A percentile compares a stretch with the other conserved stretches of the same genome.
phyloP scores from a whole-genome alignment of 805 yeast genomes.

The Barnettozyma populi region DNA sequence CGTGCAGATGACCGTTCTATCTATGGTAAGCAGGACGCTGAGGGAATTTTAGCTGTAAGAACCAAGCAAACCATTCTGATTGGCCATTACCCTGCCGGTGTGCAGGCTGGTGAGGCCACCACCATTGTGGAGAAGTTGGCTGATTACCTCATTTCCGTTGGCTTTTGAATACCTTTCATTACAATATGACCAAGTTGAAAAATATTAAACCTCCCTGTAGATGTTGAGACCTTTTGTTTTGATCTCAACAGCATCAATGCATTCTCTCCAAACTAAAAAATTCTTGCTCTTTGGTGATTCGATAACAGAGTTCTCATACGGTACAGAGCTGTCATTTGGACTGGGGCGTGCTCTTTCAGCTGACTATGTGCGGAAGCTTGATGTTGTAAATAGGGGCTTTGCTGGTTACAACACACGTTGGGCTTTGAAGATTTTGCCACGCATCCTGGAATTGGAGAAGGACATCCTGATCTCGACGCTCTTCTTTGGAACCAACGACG shows the following conservation, averaged over 20 bases:
- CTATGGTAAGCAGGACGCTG: conserved; percentile 86
- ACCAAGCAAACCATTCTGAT: conserved; percentile 88
- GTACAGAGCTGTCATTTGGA: conserved; percentile 35
- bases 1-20: conserved; percentile 90
- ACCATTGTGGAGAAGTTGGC: conserved; percentile 93
- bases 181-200: background rate
- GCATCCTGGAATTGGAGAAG: conserved; percentile 45
- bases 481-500: conserved; percentile 82
- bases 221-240: background rate
- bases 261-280: conserved; percentile 28
- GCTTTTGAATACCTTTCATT: conserved; percentile 43
- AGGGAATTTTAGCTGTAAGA: conserved; percentile 87
- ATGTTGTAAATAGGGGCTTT: conserved; percentile 69
- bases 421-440: conserved; percentile 45
- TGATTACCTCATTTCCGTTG: conserved; percentile 85
- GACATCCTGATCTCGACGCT: conserved; percentile 44
- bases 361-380: conserved; percentile 55
- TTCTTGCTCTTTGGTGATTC: conserved; percentile 68
- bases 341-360: conserved; percentile 46
- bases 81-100: conserved; percentile 91
- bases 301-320: conserved; percentile 50
- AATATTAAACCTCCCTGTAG: background rate
- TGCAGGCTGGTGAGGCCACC: conserved; percentile 93
- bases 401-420: conserved; percentile 70
- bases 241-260: background rate